Percentiles rank a stretch among this genome's conserved stretches.
phyloP scores from a whole-genome alignment of 306 rosid species.

The Begonia peltatifolia region DNA sequence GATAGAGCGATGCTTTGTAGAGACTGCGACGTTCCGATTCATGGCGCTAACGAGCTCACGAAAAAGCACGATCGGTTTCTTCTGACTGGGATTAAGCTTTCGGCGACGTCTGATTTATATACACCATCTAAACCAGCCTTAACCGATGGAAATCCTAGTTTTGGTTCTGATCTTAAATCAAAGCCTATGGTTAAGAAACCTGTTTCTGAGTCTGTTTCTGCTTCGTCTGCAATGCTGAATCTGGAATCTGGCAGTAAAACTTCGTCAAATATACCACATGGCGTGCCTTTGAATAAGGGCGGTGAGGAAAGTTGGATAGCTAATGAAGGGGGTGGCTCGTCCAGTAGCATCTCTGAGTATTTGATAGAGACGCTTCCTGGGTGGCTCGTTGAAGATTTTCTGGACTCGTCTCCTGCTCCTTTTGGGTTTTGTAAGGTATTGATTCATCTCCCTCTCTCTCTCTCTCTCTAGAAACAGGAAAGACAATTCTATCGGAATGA shows the following conservation, averaged over 20 bases:
- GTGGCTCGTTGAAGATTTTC: constrained; percentile 85
- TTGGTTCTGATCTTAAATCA: constrained; percentile 12
- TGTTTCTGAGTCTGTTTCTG: neutral
- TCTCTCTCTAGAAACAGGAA: neutral
- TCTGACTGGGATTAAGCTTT: constrained; percentile 62
- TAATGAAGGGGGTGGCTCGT: constrained; percentile 6
- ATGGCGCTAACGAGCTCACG: constrained; percentile 61
- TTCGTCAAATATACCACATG: constrained; percentile 10
- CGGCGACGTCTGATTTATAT: constrained; percentile 27
- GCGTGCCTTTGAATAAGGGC: neutral
- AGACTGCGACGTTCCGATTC: constrained; percentile 67
- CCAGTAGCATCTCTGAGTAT: constrained; percentile 73
- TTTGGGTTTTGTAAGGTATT: constrained; percentile 48
- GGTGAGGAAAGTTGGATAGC: constrained; percentile 1
- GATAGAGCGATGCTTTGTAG: constrained; percentile 81
- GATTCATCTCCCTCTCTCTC: neutral
- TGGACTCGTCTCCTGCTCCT: constrained; percentile 38
- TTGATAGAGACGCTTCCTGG: constrained; percentile 87
- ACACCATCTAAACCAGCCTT: constrained; percentile 1
- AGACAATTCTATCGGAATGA: too few relatives aligned
- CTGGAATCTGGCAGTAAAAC: constrained; percentile 16
- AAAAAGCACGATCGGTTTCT: constrained; percentile 69
- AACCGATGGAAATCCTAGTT: constrained; percentile 3
- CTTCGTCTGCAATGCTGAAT: constrained; percentile 6
- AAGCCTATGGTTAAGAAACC: constrained; percentile 9